Evolutionary conservation across 2,329 filamentous ascomycete genomes (phyloP).

Genomic region (Cladosporium austrohemisphaericum): DNA sequence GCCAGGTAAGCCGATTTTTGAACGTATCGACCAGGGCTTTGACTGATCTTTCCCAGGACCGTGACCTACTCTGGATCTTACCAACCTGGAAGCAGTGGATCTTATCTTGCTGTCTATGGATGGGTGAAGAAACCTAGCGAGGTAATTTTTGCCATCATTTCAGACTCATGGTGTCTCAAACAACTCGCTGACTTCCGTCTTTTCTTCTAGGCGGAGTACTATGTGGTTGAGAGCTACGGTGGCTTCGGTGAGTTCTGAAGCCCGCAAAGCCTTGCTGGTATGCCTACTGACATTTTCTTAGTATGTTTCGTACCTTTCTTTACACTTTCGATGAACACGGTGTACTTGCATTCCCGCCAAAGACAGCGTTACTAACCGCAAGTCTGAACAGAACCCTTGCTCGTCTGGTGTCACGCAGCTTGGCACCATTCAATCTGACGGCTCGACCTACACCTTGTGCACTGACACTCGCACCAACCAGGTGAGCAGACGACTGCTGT

Average conservation of each 20-base stretch:
- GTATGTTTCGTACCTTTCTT: too few relatives aligned
- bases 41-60: conserved; percentile 4
- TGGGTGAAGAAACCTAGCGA: conserved; percentile 51
- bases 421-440: conserved; percentile 38
- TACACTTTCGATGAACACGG: too few relatives aligned
- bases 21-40: background rate
- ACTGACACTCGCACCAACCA: conserved; percentile 35
- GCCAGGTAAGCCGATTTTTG: conserved; percentile 16
- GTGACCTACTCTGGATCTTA: conserved; percentile 34
- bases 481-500: too few relatives aligned
- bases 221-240: conserved; percentile 57
- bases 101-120: conserved; percentile 54
- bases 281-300: too few relatives aligned
- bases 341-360: too few relatives aligned
- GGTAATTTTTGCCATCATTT: conserved; percentile 30
- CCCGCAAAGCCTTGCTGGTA: too few relatives aligned
- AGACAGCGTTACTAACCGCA: too few relatives aligned
- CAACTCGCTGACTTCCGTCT: background rate
- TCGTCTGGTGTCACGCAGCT: conserved; percentile 19
- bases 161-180: background rate
- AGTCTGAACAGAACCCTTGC: too few relatives aligned
- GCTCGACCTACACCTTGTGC: conserved; percentile 38
- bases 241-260: too few relatives aligned
- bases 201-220: conserved; percentile 49
- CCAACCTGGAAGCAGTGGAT: conserved; percentile 42